Percentiles rank a stretch among this genome's conserved stretches.
Evolutionary conservation across 2,329 filamentous ascomycete species (phyloP).

Genomic region (Pestalotiopsis sp.): DNA sequence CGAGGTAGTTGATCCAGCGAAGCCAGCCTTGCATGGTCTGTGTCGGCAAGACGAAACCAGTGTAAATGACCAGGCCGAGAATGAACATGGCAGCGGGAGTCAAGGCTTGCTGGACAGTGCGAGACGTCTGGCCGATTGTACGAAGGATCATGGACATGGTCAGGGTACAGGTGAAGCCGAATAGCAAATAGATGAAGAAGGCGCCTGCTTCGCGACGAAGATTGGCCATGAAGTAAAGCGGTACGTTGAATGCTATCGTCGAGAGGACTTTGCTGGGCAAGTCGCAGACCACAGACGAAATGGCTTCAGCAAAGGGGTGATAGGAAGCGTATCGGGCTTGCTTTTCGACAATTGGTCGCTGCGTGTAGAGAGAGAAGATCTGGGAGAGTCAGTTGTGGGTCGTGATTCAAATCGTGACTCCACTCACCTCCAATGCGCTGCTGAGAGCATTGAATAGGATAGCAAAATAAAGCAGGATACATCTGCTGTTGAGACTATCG

Average conservation of each 20-base stretch:
- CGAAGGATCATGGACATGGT: constrained; percentile 85
- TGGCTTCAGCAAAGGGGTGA: constrained; percentile 82
- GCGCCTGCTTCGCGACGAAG: constrained; percentile 69
- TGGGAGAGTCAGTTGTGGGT: constrained; percentile 62
- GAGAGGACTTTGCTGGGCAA: constrained; percentile 78
- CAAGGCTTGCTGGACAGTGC: constrained; percentile 65
- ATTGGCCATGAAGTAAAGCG: constrained; percentile 85
- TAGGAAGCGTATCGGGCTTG: constrained; percentile 86
- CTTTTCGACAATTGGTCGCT: constrained; percentile 90
- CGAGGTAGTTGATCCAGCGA: constrained; percentile 77
- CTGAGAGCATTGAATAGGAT: constrained; percentile 85
- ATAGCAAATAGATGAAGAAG: constrained; percentile 83
- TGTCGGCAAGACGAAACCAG: constrained; percentile 67
- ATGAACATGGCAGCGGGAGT: constrained; percentile 61
- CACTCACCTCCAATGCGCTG: constrained; percentile 69
- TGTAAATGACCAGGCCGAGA: constrained; percentile 66
- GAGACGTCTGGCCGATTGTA: constrained; percentile 71
- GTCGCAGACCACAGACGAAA: constrained; percentile 82
- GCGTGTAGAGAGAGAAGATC: constrained; percentile 80
- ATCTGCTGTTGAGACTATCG: constrained; percentile 75
- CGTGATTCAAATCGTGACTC: constrained; percentile 55
- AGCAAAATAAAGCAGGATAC: constrained; percentile 84
- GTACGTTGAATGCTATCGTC: constrained; percentile 73
- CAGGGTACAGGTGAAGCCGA: constrained; percentile 71
- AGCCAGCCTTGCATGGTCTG: constrained; percentile 77